phyloP scores from a whole-genome alignment of 2,329 filamentous ascomycete species.

The Aspergillus sp. region DNA sequence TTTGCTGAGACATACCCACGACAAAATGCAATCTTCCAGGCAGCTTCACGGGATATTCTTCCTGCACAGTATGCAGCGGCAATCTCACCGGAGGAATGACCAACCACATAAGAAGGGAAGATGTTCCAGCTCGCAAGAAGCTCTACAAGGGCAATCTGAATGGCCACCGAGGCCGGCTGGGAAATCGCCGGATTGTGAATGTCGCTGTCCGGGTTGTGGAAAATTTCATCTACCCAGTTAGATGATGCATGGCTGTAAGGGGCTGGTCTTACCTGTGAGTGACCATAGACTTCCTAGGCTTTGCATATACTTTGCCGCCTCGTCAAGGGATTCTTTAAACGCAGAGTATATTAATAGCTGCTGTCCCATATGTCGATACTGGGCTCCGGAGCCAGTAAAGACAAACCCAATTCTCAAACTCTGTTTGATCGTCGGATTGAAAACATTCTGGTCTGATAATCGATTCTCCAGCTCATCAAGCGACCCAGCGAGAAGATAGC shows the following conservation, averaged over 20 bases:
- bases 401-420: conserved; percentile 13
- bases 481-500: neutral
- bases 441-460: neutral
- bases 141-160: conserved; percentile 25
- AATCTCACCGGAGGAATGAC: conserved; percentile 28
- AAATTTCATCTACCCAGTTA: conserved; percentile 8
- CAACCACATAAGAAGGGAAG: conserved; percentile 14
- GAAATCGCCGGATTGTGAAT: conserved; percentile 15
- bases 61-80: conserved; percentile 21
- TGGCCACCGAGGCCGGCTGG: conserved; percentile 22
- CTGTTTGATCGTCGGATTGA: neutral
- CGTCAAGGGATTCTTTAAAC: conserved; percentile 9
- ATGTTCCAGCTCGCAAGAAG: conserved; percentile 16
- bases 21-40: conserved; percentile 15
- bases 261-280: conserved; percentile 3
- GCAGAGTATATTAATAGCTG: conserved; percentile 13
- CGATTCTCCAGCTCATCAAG: neutral
- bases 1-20: conserved; percentile 13
- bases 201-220: neutral
- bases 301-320: conserved; percentile 4
- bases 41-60: neutral
- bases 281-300: conserved; percentile 7
- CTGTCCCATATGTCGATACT: conserved; percentile 22
- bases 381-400: conserved; percentile 32
- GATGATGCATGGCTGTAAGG: neutral